Percentiles rank a stretch among this genome's conserved stretches.
Evolutionary conservation across 148 eudicot genomes (phyloP).

Genomic region (Tetragonia tetragonoides): DNA sequence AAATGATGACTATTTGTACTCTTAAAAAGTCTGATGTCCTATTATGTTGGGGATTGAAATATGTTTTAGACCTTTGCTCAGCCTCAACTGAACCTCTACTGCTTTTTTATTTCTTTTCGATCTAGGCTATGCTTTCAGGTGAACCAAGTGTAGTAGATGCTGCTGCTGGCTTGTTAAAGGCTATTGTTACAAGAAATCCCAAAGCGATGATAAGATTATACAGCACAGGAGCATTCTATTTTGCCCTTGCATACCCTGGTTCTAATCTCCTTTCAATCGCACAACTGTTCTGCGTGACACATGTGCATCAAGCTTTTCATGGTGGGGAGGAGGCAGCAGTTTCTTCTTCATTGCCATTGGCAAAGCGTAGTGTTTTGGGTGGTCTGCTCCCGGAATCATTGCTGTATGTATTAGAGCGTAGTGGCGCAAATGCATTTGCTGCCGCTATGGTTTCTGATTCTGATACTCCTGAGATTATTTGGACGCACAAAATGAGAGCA

Average conservation of each 20-base stretch:
- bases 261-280: constrained; percentile 92
- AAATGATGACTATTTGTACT: neutral
- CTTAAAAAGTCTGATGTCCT: neutral
- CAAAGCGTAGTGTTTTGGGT: constrained; percentile 96
- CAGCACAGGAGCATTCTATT: constrained; percentile 95
- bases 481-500: constrained; percentile 99
- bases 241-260: constrained; percentile 97
- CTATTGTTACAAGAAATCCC: constrained; percentile 89
- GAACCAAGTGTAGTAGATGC: constrained; percentile 93
- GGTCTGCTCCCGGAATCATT: constrained; percentile 96
- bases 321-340: constrained; percentile 99
- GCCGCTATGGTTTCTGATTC: constrained; percentile 99
- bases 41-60: neutral
- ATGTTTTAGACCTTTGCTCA: neutral
- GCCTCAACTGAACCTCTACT: neutral
- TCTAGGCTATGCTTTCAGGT: constrained; percentile 91
- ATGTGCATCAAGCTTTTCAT: constrained; percentile 97
- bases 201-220: constrained; percentile 94
- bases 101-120: neutral
- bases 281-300: constrained; percentile 82
- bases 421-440: constrained; percentile 92
- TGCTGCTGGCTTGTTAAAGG: constrained; percentile 89
- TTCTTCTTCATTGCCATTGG: constrained; percentile 91
- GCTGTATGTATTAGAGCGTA: constrained; percentile 92
- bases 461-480: constrained; percentile 97